phyloP scores from a whole-genome alignment of 305 asterid species.

The Fraxinus baroniana region DNA sequence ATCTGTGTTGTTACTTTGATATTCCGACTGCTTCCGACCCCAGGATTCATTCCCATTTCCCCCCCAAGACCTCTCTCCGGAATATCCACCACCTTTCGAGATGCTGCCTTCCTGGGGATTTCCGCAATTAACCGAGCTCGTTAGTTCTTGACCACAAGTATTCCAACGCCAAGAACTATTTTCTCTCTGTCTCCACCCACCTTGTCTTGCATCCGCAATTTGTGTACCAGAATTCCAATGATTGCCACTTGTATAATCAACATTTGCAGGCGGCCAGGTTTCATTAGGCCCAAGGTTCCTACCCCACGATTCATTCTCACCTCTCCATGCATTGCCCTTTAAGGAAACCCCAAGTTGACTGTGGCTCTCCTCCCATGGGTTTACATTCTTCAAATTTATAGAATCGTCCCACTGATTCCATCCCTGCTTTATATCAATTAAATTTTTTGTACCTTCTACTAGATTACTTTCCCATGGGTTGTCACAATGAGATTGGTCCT shows the following conservation, averaged over 20 bases:
- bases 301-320: slow-evolving; percentile 45
- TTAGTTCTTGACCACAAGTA: slow-evolving; percentile 28
- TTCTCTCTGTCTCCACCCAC: slow-evolving; percentile 35
- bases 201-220: slow-evolving; percentile 30
- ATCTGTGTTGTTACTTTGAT: slow-evolving; percentile 32
- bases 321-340: slow-evolving; percentile 49
- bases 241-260: slow-evolving; percentile 16
- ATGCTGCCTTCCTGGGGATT: slow-evolving; percentile 31
- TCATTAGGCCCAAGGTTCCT: slow-evolving; percentile 37
- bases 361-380: slow-evolving; percentile 63
- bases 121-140: slow-evolving; percentile 26
- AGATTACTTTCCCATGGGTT: slow-evolving; percentile 63
- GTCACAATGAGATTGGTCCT: slow-evolving; percentile 26
- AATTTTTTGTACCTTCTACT: slow-evolving; percentile 25
- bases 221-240: slow-evolving; percentile 26
- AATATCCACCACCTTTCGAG: slow-evolving; percentile 26
- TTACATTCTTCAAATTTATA: slow-evolving; percentile 27
- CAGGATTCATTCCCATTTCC: slow-evolving; percentile 34
- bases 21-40: slow-evolving; percentile 30
- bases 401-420: slow-evolving; percentile 52
- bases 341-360: slow-evolving; percentile 31
- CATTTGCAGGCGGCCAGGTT: slow-evolving; percentile 17
- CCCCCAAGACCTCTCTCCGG: slow-evolving; percentile 43
- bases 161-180: slow-evolving; percentile 38
- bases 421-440: slow-evolving; percentile 32